Evolutionary conservation across 495 filamentous ascomycete species (phyloP).

Genomic region (Penicillium salamii): DNA sequence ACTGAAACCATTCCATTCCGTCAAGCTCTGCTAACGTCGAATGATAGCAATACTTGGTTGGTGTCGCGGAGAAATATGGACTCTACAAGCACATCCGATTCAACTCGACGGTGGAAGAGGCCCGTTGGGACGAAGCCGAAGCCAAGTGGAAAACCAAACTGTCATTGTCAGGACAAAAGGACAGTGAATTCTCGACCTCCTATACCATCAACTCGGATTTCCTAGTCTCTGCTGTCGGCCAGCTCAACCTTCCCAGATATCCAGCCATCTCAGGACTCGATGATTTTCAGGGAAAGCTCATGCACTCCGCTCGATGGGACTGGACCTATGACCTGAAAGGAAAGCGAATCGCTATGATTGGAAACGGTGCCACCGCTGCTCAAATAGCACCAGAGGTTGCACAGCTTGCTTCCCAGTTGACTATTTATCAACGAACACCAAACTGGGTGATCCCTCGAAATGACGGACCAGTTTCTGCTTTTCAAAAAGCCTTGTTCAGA

Average conservation of each 20-base stretch:
- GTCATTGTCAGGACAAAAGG: constrained; percentile 42
- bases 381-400: constrained; percentile 68
- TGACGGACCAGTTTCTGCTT: constrained; percentile 38
- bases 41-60: constrained; percentile 49
- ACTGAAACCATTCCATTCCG: not conserved
- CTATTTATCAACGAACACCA: constrained; percentile 65
- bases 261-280: constrained; percentile 60
- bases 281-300: constrained; percentile 48
- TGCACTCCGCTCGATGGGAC: constrained; percentile 58
- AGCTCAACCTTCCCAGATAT: constrained; percentile 57
- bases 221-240: constrained; percentile 62
- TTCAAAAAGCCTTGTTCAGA: constrained; percentile 33
- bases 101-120: constrained; percentile 48
- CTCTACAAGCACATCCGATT: constrained; percentile 57
- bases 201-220: constrained; percentile 54
- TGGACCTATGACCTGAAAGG: constrained; percentile 42
- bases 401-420: constrained; percentile 51
- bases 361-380: constrained; percentile 62
- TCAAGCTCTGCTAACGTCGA: not conserved
- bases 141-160: constrained; percentile 55
- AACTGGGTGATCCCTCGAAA: constrained; percentile 60
- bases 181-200: constrained; percentile 38
- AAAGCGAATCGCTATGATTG: constrained; percentile 54
- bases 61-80: constrained; percentile 57
- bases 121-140: constrained; percentile 53